Conservation (phyloP, 179 eudicot genomes). For the Silene vulgaris region DNA sequence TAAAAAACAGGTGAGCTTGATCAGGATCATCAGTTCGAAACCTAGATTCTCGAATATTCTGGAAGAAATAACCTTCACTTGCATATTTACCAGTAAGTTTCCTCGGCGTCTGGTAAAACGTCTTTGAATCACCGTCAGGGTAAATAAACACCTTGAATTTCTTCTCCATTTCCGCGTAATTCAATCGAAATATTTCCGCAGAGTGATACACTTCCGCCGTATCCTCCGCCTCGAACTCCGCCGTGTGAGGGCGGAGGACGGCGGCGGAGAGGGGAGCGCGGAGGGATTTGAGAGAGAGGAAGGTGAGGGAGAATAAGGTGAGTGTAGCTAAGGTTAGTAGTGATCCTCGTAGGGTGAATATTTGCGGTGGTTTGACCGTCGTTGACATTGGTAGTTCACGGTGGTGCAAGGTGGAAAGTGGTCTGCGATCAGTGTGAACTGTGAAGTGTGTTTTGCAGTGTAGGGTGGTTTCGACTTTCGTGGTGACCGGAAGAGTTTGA, state of each 20-base stretch:
- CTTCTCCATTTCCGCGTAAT: slow-evolving; percentile 69
- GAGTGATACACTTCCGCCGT: slow-evolving; percentile 53
- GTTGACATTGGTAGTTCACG: slow-evolving; percentile 28
- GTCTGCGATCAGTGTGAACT: background rate
- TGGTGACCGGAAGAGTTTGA: no score
- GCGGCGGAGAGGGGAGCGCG: slow-evolving; percentile 32
- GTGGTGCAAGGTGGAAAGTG: background rate
- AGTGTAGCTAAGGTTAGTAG: slow-evolving; percentile 54
- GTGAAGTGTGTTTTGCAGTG: no score
- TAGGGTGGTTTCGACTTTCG: no score
- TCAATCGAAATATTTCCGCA: slow-evolving; percentile 56
- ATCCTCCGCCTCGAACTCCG: slow-evolving; percentile 18
- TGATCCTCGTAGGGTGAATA: slow-evolving; percentile 48
- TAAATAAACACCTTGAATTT: slow-evolving; percentile 73
- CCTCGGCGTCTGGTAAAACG: slow-evolving; percentile 83
- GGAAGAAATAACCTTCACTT: slow-evolving; percentile 88
- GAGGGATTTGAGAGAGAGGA: slow-evolving; percentile 58
- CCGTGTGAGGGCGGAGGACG: slow-evolving; percentile 18
- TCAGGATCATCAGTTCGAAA: slow-evolving; percentile 75
- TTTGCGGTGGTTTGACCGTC: slow-evolving; percentile 39
- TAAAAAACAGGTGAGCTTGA: slow-evolving; percentile 69
- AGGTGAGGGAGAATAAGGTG: slow-evolving; percentile 61
- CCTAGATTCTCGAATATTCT: slow-evolving; percentile 68
- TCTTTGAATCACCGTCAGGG: slow-evolving; percentile 70
- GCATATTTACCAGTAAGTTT: slow-evolving; percentile 81